Base-by-base conservation (phyloP, 352 stramenopile species). In the Phytophthora ramorum region DNA sequence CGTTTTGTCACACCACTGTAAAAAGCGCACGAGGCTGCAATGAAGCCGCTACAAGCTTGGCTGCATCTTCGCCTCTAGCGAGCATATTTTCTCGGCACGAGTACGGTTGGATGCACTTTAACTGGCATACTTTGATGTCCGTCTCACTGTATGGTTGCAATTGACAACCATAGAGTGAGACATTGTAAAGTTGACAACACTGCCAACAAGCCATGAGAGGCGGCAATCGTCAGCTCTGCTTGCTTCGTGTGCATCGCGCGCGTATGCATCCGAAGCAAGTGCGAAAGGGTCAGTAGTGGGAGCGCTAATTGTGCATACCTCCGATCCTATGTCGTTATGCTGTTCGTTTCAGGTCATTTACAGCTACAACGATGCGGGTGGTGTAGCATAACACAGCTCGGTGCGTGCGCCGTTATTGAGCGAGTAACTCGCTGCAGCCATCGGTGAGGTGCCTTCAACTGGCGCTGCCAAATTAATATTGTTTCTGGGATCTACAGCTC, bases 301-400 rank as follows among this genome's bases (percentile, higher is more conserved):
- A 8, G 20, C 20, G 49, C 26, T 32, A 20, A 72, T 69, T 72
- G 58, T 63, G 64, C 57, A 71, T 63, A 71, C 58, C 49, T 34
- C 32, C 5, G 26, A 26, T 19, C 6, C 17, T 17, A 46, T 52
- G 20, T 22, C 24, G 44, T 58, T 38, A n/a, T n/a, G n/a, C n/a
- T 47, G 24, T 61, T 43, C 43, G 46, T 71, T 41, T 57, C 57
- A 71, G 41, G 20, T 57, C 28, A 19, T 48, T 43, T 51, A 17
- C 16, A 43, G 20, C 34, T 51, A 30, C 22, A 48, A 61, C 7
- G 30, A 10, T 22, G 10, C 30, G 30, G 8, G 26, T 55, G 53
- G 54, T 69, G 45, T 54, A 56, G 38, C 34, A 22, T 46, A 63
- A 51, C 32, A 56, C 22, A 63, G 43, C 58, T 69, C 51, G 59